Base-by-base conservation (phyloP, 495 filamentous ascomycete genomes). In the Penicillium lividum region DNA sequence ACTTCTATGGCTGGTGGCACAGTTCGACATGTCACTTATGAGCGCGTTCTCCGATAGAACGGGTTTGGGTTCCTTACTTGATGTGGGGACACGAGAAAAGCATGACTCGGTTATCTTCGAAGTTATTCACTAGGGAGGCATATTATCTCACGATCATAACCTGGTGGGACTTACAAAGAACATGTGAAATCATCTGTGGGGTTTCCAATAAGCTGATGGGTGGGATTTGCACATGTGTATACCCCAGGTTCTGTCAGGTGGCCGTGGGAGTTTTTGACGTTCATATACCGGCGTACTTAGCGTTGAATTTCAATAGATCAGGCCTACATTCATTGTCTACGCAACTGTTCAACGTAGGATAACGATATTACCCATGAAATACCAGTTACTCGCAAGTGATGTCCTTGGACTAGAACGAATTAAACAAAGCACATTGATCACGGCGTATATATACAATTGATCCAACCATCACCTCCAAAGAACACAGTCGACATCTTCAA, bases 1-100 rank as follows among this genome's bases (percentile, higher is more conserved):
- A 74, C 75, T 11, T 79, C 89, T 5, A 97, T 98, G 91, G 77
- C 73, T 25, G 94, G 94, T 56, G 91, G 92, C 11, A 74, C 70
- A n/a, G 87, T 98, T 46, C 85, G 83, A 70, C 85, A 84, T 13
- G 74, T 86, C 58, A 63, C 74, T 4, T 98, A 88, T 68, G 92
- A 98, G 51, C 77, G 84, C 49, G 93, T 97, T 15, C 67, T 90
- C 66, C 60, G 60, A 65, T 75, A 64, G 33, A 54, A 62, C 44
- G 22, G 47, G 7, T 7, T 27, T 3, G 7, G 33, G 16, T 18
- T 36, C 22, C 18, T 28, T 47, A 11, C 25, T 27, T 47, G 38
- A 13, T 16, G 15, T 40, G 38, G 38, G 38, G n/a, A 16, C 6
- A 15, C 15, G 38, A 7, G 11, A 16, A 40, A 40, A 5, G 3